A percentile compares a stretch with the other conserved stretches of the same genome.
Conservation (phyloP, 2,329 filamentous ascomycete genomes). For the Colletotrichum tropicale region DNA sequence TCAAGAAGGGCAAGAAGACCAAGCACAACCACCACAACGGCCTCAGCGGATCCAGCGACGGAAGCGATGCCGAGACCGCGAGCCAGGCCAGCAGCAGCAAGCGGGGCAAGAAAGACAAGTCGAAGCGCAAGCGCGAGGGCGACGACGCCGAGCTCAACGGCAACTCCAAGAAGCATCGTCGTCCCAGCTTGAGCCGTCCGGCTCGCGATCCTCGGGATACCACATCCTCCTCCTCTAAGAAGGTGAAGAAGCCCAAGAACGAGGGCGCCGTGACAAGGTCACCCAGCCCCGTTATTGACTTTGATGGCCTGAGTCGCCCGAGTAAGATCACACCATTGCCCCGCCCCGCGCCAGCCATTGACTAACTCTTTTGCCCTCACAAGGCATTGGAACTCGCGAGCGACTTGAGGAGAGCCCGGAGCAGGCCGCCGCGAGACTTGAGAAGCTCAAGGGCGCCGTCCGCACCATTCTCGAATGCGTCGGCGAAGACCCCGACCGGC, state of each 20-base stretch:
- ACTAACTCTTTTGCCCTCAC: constrained; percentile 18
- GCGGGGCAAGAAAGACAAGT: constrained; percentile 10
- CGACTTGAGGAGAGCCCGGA: constrained; percentile 62
- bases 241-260: constrained; percentile 33
- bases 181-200: constrained; percentile 63
- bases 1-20: constrained; percentile 37
- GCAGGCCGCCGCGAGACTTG: constrained; percentile 55
- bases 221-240: constrained; percentile 39
- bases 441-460: constrained; percentile 66
- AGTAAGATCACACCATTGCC: constrained; percentile 38
- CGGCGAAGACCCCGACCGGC: constrained; percentile 70
- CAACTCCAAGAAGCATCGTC: constrained; percentile 35
- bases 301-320: constrained; percentile 65
- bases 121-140: constrained; percentile 25
- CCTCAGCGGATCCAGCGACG: constrained; percentile 20
- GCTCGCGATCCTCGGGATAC: constrained; percentile 66
- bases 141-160: constrained; percentile 33
- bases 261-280: constrained; percentile 31
- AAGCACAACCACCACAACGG: constrained; percentile 29
- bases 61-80: constrained; percentile 16
- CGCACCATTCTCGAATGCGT: constrained; percentile 71
- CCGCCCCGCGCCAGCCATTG: background rate
- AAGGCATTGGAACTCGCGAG: constrained; percentile 68
- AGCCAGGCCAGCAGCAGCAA: constrained; percentile 20
- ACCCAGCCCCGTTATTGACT: constrained; percentile 61